phyloP scores from a whole-genome alignment of 75 land plant species.

The Pinus albicaulis region DNA sequence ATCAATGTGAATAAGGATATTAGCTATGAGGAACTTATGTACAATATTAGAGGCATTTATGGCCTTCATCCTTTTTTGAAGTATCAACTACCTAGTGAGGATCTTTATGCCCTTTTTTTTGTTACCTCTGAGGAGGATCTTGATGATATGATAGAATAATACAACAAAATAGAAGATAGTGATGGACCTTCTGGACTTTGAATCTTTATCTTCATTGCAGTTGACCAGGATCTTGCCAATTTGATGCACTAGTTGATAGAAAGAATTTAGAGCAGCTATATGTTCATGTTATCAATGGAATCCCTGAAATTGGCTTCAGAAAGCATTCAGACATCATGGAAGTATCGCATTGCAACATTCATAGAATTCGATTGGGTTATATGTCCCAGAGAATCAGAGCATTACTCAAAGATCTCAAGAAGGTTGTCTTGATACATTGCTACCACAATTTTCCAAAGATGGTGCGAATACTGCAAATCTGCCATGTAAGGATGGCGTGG shows the following conservation, averaged over 20 bases:
- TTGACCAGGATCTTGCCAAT: slow-evolving; percentile 47
- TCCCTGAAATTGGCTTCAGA: slow-evolving; percentile 31
- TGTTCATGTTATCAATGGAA: slow-evolving; percentile 85
- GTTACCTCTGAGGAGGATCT: slow-evolving; percentile 93
- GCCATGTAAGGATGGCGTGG: too few relatives aligned
- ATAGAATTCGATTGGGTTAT: slow-evolving; percentile 28
- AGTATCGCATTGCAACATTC: slow-evolving; percentile 33
- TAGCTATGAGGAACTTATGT: slow-evolving; percentile 51
- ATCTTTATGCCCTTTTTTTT: slow-evolving; percentile 90
- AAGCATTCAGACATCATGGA: slow-evolving; percentile 32
- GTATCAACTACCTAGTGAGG: slow-evolving; percentile 95
- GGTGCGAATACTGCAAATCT: not conserved
- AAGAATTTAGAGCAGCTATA: slow-evolving; percentile 58
- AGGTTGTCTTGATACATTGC: slow-evolving; percentile 9
- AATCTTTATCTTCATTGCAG: slow-evolving; percentile 57
- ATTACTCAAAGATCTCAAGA: slow-evolving; percentile 9
- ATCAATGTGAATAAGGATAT: slow-evolving; percentile 47
- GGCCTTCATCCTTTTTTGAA: slow-evolving; percentile 61
- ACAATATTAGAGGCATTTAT: slow-evolving; percentile 54
- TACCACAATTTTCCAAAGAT: slow-evolving; percentile 4
- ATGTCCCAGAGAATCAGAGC: slow-evolving; percentile 14
- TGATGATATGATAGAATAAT: slow-evolving; percentile 91
- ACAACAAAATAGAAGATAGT: slow-evolving; percentile 44
- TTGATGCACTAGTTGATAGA: slow-evolving; percentile 29
- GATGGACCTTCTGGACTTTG: slow-evolving; percentile 63